A percentile compares a stretch with the other conserved stretches of the same genome.
Conservation (phyloP, 2,329 filamentous ascomycete genomes). For the Camillea tinctor region DNA sequence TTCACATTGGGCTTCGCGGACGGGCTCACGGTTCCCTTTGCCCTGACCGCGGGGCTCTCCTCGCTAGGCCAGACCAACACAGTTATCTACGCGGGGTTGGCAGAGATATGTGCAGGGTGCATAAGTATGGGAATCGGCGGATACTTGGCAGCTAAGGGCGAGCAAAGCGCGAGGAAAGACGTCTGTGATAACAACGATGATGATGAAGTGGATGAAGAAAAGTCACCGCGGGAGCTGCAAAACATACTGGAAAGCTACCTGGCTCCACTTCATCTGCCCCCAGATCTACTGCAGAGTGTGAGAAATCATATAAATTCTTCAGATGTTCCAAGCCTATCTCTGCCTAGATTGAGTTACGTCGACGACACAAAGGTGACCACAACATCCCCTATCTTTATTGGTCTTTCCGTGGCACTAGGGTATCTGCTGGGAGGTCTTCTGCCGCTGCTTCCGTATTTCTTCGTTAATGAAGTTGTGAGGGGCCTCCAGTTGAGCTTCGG, state of each 20-base stretch:
- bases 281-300: slow-evolving; percentile 23
- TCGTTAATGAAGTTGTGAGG: slow-evolving; percentile 45
- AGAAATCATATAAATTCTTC: slow-evolving; percentile 21
- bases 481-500: slow-evolving; percentile 58
- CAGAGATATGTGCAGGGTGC: slow-evolving; percentile 72
- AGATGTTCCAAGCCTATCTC: slow-evolving; percentile 5
- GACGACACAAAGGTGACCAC: slow-evolving; percentile 37
- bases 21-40: slow-evolving; percentile 77
- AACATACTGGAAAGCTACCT: slow-evolving; percentile 23
- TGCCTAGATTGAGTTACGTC: slow-evolving; percentile 1
- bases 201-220: slow-evolving; percentile 32
- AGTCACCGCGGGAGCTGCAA: slow-evolving; percentile 2
- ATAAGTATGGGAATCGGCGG: slow-evolving; percentile 78
- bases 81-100: slow-evolving; percentile 70
- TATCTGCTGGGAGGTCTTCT: slow-evolving; percentile 71
- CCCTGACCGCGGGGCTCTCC: slow-evolving; percentile 71
- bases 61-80: slow-evolving; percentile 63
- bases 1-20: slow-evolving; percentile 76
- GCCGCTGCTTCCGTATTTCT: slow-evolving; percentile 70
- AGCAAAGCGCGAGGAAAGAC: slow-evolving; percentile 29
- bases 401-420: slow-evolving; percentile 63
- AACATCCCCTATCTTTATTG: slow-evolving; percentile 52
- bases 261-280: slow-evolving; percentile 23
- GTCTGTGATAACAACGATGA: background rate
- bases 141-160: slow-evolving; percentile 65